Base-by-base conservation (phyloP, 495 filamentous ascomycete genomes). In the Hyaloscypha bicolor region DNA sequence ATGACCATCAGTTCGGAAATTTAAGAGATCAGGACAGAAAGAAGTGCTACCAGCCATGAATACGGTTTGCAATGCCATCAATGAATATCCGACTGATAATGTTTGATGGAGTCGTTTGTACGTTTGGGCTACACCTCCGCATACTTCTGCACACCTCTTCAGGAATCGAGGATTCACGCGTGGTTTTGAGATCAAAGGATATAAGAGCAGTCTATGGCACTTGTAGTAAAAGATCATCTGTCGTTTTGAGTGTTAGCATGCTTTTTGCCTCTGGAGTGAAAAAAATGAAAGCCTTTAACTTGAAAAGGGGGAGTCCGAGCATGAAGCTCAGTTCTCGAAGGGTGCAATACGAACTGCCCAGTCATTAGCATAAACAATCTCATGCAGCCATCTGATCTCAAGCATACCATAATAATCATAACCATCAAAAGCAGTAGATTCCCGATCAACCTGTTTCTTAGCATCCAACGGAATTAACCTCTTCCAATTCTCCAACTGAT, bases 1-100 rank as follows among this genome's bases (percentile, higher is more conserved):
- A 25, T 35, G 6, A n/a, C 25, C 25, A 30, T 30, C 35, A 37
- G 35, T 37, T 37, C 35, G 35, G 12, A 37, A 37, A 37, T 12
- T 12, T 37, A 3, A 37, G 8, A 37, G 35, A 8, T 37, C 8
- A 37, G 35, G 35, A 12, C 35, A 12, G 8, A 11, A 4, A 37
- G 6, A 35, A 21, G 35, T 35, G 29, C 3, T 35, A 52, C 60
- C 60, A 25, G 70, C 70, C 35, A 72, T 63, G 45, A 72, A 70
- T 11, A 72, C 68, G 21, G 68, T 66, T 33, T 72, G 68, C 9
- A 72, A 37, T n/a, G 68, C 70, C 63, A 69, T 69, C 29, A 72
- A 63, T 16, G 68, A 72, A 48, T 67, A 72, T 14, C 67, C 67
- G 35, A 70, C 60, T n/a, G 55, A 30, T 21, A 67, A 35, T 32